Conservation (phyloP, 1,284 basidiomycete species). For the Inonotus hispidus region DNA sequence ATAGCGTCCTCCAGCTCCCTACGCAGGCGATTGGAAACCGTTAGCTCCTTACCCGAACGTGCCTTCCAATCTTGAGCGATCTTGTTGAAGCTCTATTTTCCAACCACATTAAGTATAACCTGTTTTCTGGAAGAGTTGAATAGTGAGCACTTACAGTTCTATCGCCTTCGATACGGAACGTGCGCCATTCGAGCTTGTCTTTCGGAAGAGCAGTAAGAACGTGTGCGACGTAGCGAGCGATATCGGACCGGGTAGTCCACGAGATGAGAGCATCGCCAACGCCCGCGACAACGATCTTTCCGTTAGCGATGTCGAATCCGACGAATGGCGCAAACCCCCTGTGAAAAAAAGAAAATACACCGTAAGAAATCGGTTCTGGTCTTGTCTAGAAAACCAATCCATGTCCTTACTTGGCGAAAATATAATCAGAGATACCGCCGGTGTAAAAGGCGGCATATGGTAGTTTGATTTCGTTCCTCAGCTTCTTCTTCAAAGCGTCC, state of each 20-base stretch:
- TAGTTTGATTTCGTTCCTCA: conserved; percentile 29
- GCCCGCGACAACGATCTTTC: conserved; percentile 31
- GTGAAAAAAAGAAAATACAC: background rate
- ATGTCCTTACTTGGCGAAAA: conserved; percentile 8
- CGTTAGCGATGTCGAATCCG: conserved; percentile 23
- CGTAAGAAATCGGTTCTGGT: no score
- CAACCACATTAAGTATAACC: background rate
- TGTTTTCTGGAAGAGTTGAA: background rate
- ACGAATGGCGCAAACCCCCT: conserved; percentile 16
- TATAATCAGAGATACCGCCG: conserved; percentile 22
- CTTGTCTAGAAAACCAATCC: background rate
- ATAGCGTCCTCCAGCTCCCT: conserved; percentile 1
- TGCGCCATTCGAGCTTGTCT: conserved; percentile 27
- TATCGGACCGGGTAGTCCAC: conserved; percentile 31
- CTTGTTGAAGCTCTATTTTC: conserved; percentile 2
- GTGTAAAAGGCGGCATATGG: conserved; percentile 32
- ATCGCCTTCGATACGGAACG: conserved; percentile 36
- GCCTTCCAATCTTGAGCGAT: background rate
- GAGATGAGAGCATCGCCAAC: conserved; percentile 28
- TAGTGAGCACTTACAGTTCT: conserved; percentile 20
- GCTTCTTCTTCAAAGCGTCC: conserved; percentile 21
- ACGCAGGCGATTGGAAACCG: conserved; percentile 2
- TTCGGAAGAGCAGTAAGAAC: conserved; percentile 29
- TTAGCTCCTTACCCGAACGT: conserved; percentile 1
- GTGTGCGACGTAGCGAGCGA: conserved; percentile 33